Evolutionary conservation across 345 rosid species (phyloP).

Genomic region (Salix viminalis): DNA sequence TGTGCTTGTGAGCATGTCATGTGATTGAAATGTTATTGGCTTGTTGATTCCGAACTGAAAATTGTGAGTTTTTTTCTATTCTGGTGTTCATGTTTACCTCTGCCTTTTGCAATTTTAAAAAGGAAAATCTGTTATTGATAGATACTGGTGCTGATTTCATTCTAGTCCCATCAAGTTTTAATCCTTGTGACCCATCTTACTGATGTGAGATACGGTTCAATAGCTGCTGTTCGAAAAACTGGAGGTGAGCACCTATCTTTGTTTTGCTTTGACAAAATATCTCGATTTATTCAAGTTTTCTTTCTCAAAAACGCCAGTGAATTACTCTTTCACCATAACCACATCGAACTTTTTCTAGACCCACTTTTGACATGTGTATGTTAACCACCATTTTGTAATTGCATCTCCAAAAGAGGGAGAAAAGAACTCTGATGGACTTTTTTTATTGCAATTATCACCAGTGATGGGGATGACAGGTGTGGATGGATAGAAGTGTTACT

Average conservation of each 20-base stretch:
- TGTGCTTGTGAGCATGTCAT: background rate
- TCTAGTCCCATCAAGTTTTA: constrained; percentile 88
- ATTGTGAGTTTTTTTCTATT: background rate
- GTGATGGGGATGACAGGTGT: background rate
- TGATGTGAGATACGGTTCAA: constrained; percentile 91
- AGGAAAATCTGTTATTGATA: constrained; percentile 38
- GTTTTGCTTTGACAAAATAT: background rate
- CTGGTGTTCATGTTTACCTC: background rate
- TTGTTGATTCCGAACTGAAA: constrained; percentile 4
- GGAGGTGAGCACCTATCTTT: constrained; percentile 51
- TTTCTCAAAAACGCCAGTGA: background rate
- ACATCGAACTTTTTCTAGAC: background rate
- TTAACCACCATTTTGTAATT: background rate
- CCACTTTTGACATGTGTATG: background rate
- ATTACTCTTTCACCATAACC: background rate
- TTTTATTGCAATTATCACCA: background rate
- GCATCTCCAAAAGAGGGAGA: background rate
- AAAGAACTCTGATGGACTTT: background rate
- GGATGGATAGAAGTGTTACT: background rate
- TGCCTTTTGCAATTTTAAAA: constrained; percentile 3
- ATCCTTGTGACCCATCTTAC: constrained; percentile 90
- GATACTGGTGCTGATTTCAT: constrained; percentile 93
- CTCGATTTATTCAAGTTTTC: background rate
- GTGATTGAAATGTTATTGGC: constrained; percentile 5
- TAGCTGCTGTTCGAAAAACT: constrained; percentile 90